A percentile compares a stretch with the other conserved stretches of the same genome.
Evolutionary conservation across 208 protist species (phyloP).

Genomic region (Trypanosoma scelopori): DNA sequence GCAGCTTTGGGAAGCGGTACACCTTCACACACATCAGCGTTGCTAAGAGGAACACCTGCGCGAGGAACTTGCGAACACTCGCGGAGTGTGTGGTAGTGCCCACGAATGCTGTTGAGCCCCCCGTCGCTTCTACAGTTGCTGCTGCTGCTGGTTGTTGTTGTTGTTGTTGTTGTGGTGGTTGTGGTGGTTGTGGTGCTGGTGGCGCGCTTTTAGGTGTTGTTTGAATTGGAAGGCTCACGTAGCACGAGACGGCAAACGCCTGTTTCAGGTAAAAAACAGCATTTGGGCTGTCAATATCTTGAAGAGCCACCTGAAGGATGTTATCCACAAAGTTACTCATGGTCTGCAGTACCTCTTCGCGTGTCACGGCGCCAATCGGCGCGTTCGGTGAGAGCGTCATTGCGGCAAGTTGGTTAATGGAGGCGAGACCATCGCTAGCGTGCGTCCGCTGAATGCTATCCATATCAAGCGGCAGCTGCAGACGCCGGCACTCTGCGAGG

Average conservation of each 20-base stretch:
- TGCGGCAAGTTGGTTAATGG: slow-evolving; percentile 81
- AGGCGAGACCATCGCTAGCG: slow-evolving; percentile 77
- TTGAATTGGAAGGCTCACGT: slow-evolving; percentile 69
- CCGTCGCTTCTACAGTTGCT: slow-evolving; percentile 13
- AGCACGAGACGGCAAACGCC: slow-evolving; percentile 68
- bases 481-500: slow-evolving; percentile 45
- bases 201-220: background rate
- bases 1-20: slow-evolving; percentile 78
- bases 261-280: slow-evolving; percentile 82
- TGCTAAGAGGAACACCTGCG: slow-evolving; percentile 56
- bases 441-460: slow-evolving; percentile 77
- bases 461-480: slow-evolving; percentile 75
- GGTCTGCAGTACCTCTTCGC: slow-evolving; percentile 55
- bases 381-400: slow-evolving; percentile 72
- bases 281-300: slow-evolving; percentile 76
- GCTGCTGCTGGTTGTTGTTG: too few species aligned
- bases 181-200: background rate
- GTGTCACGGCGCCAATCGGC: slow-evolving; percentile 45
- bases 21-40: slow-evolving; percentile 87
- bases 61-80: slow-evolving; percentile 52
- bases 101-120: slow-evolving; percentile 1
- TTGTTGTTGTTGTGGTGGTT: too few species aligned
- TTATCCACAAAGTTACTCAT: slow-evolving; percentile 78
- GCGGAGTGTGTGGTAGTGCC: slow-evolving; percentile 7
- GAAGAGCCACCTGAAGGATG: slow-evolving; percentile 63